Evolutionary conservation across 1,139 yeast genomes (phyloP).

Genomic region (Sugiyamaella neomexicana): DNA sequence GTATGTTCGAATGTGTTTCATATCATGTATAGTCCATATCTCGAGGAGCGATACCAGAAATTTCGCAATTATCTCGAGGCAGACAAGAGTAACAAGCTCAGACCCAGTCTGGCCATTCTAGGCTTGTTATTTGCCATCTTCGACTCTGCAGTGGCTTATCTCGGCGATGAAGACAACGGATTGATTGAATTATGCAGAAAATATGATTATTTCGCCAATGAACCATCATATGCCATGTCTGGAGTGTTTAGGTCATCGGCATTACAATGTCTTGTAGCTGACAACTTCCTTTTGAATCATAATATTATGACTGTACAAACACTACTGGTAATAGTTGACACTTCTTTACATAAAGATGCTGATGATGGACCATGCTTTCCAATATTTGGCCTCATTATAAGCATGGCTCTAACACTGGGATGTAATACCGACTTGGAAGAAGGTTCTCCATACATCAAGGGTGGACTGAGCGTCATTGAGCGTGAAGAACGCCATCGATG

Average conservation of each 20-base stretch:
- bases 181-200: constrained; percentile 4
- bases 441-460: constrained; percentile 5
- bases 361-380: constrained; percentile 24
- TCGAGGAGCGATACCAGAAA: constrained; percentile 10
- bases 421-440: constrained; percentile 19
- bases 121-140: constrained; percentile 17
- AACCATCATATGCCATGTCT: constrained; percentile 4
- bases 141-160: constrained; percentile 12
- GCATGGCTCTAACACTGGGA: constrained; percentile 22
- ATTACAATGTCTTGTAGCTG: constrained; percentile 19
- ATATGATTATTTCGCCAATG: constrained; percentile 12
- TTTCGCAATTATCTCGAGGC: constrained; percentile 14
- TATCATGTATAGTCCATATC: constrained; percentile 14
- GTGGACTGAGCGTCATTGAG: constrained; percentile 16
- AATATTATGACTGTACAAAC: constrained; percentile 18
- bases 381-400: constrained; percentile 18
- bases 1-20: constrained; percentile 18
- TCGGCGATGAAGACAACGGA: constrained; percentile 15
- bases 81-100: not conserved
- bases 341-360: constrained; percentile 18
- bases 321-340: constrained; percentile 17
- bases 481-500: constrained; percentile 22
- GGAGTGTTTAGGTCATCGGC: constrained; percentile 13
- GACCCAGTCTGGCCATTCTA: constrained; percentile 8
- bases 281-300: constrained; percentile 21